Evolutionary conservation across 441 rosid species (phyloP), one percentile per base, ranked within the genome.

Genomic region (Populus hybrid): DNA sequence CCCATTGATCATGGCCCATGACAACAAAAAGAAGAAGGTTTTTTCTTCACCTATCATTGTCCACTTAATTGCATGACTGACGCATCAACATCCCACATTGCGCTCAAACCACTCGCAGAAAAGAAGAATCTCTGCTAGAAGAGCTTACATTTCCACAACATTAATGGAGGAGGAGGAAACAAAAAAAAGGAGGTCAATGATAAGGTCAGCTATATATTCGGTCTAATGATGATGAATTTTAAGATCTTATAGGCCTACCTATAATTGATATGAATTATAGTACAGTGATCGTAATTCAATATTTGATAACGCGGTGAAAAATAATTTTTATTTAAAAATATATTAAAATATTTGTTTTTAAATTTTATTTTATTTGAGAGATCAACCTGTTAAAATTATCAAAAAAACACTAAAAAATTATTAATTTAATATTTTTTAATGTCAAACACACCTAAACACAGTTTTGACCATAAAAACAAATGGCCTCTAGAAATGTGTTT

Each of bases 161-260:
- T 68, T 31, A 14, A 35, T 68, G 78, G 68, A 68, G 7, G 56
- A 53, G 73, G 14, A 56, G 35, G 35, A 6, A 33, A 33, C 1
- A 31, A 35, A 68, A 31, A 35, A n/a, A 42, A n/a, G 2, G 23
- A 68, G 7, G 16, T 67, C 73, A 75, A 75, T 14, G 78, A 50
- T 50, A 75, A 68, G 66, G 14, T 68, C 20, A 45, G 14, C 35
- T 7, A 10, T 10, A 40, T 40, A 50, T 6, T 42, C 50, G 3
- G 16, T n/a, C 16, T 6, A 10, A 10, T 0, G 16, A 23, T 21
- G 23, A 1, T 18, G 21, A n/a, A 20, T 6, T 33, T 36, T 69
- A 2, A 20, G 11, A 24, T 72, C 9, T 72, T 26, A 53, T 10
- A 16, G 56, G 9, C 9, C 42, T 38, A 38, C 10, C 42, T 8